A percentile compares a stretch with the other conserved stretches of the same genome.
These are phyloP conservation scores for Leonotis leonurus DNA, from an alignment of 257 asterid species.

Conservation along the genomic window DNA sequence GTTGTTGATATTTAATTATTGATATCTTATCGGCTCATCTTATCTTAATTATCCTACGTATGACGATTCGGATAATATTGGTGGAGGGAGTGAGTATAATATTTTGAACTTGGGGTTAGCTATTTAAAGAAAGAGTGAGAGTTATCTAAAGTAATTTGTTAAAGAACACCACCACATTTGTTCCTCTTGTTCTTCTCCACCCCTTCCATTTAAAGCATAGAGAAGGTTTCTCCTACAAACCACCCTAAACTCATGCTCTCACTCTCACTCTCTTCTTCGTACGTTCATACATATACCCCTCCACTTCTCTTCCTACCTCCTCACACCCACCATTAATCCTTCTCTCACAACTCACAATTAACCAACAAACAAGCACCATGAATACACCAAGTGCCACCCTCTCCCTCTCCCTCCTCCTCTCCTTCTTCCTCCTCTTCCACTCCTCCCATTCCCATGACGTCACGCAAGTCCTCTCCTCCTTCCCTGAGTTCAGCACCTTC, in stretches of 20 bases:
- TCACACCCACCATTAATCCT: neutral
- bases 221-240: constrained; percentile 15
- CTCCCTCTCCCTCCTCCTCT: constrained; percentile 28
- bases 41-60: no score
- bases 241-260: constrained; percentile 14
- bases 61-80: no score
- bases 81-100: no score
- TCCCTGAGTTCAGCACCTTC: constrained; percentile 44
- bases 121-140: constrained; percentile 15
- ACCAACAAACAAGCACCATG: no score
- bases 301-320: neutral
- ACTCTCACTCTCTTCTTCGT: neutral
- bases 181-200: constrained; percentile 11
- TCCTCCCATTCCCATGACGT: constrained; percentile 40
- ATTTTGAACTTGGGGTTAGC: no score
- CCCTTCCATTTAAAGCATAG: constrained; percentile 27
- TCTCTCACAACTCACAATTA: no score
- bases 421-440: constrained; percentile 19
- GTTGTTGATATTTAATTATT: no score
- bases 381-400: no score
- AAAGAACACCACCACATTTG: constrained; percentile 3
- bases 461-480: constrained; percentile 32
- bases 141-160: neutral
- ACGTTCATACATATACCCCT: neutral
- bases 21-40: no score